Base-by-base conservation (phyloP, 306 rosid species). In the Lathyrus oleraceus region DNA sequence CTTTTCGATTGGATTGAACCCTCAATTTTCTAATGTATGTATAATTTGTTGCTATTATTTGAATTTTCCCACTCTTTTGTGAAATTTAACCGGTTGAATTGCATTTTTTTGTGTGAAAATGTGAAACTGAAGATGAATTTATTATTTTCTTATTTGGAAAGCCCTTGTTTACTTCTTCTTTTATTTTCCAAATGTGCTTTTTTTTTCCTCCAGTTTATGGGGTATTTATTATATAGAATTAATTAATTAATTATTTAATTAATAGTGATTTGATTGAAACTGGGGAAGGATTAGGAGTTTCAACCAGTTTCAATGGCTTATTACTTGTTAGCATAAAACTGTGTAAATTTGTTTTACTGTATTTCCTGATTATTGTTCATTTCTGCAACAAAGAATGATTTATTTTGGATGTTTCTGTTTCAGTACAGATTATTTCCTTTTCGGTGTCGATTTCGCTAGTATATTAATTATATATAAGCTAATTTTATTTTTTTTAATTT, bases 271-370 rank as follows among this genome's bases (percentile, higher is more conserved):
- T 23, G 25, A 23, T 1, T 23, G 25, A 23, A 23, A 23, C 25
- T 23, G 2, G 9, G 52, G 72, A 74, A 4, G 60, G 74, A 67
- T 76, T 81, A 10, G 38, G 74, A n/a, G n/a, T n/a, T n/a, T n/a
- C n/a, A n/a, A n/a, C n/a, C n/a, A 52, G 38, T 49, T 35, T 73
- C 45, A 59, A 53, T 68, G 44, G 54, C 4, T 59, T 59, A 25
- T 36, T 47, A 39, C 5, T 68, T 60, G 40, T 39, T 49, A 45
- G 42, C 35, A 1, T 32, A n/a, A 9, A 47, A 38, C 15, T 47
- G 10, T 69, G 19, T 10, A 4, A 3, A 4, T 53, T 13, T 30
- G 5, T 21, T 23, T 32, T 52, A 4, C 8, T 21, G 47, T 53
- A 23, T 42, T 63, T 70, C 53, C 61, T 77, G 38, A 32, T 60